Base-by-base conservation (phyloP, 108 stramenopile genomes). In the Stephanodiscus triporus region DNA sequence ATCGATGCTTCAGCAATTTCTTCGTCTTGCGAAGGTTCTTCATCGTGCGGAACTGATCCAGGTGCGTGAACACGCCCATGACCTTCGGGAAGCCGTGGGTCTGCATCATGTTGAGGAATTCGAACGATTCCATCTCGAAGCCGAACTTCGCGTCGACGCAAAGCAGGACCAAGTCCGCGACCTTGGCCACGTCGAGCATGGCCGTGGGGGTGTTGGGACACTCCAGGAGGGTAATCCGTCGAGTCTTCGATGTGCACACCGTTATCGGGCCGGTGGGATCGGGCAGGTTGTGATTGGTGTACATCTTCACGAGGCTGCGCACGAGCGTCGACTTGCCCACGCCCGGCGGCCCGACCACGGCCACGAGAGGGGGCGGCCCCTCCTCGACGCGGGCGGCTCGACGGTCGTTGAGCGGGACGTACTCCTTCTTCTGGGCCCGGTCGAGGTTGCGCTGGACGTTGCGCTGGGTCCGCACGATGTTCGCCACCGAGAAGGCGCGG, bases 91-190 rank as follows among this genome's bases (percentile, higher is more conserved):
- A 97, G 17, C 99, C 99, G 78, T 98, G 97, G 13, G 95, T 86
- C 85, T 99, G 99, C 61, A 99, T 80, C 42, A 98, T 88, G 82
- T 98, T 98, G 14, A 99, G 84, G 72, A 97, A 98, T 82, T 99
- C 99, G 63, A 99, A 99, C 20, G 97, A 97, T 70, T 99, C 97
- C 98, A 99, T 98, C 84, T 99, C 99, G 72, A 99, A 98, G 0
- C 99, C 99, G 75, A 96, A 98, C 72, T 94, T 96, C 47, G 97
- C 98, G 84, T 99, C 99, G 26, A 99, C 96, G 38, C 95, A 91
- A 11, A 99, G 76, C 30, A 99, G 76, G 9, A 98, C 97, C 4
- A 99, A 82, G 74, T 99, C 99, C 11, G 98, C 97, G 11, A 98
- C 89, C 77, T 99, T 99, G 71, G 97, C 97, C 69, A 96, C 88